phyloP scores from a whole-genome alignment of 352 stramenopile genomes.

The Pythium apleroticum region DNA sequence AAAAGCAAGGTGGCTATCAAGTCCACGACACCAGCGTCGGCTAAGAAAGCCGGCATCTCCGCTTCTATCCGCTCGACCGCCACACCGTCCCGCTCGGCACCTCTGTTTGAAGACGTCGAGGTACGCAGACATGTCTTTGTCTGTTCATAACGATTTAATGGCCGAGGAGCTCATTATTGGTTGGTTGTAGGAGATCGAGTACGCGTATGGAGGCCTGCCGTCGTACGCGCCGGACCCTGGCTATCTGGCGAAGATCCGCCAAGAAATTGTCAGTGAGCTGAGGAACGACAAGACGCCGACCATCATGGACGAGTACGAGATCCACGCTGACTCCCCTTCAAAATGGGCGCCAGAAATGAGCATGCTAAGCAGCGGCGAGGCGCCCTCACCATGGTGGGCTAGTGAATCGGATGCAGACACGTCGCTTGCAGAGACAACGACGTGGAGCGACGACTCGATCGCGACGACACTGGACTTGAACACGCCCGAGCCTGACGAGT shows the following conservation, averaged over 20 bases:
- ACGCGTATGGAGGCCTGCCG: conserved; percentile 65
- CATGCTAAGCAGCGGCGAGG: conserved; percentile 38
- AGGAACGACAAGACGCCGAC: conserved; percentile 44
- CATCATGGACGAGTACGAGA: conserved; percentile 47
- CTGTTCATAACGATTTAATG: background rate
- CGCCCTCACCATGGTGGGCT: conserved; percentile 57
- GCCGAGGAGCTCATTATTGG: background rate
- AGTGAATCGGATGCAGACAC: conserved; percentile 19
- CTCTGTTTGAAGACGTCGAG: conserved; percentile 38
- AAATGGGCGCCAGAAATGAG: conserved; percentile 34
- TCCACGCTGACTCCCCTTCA: conserved; percentile 22
- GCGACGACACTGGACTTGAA: conserved; percentile 25
- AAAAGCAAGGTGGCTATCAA: conserved; percentile 14
- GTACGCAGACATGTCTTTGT: conserved; percentile 21
- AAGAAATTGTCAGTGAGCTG: conserved; percentile 57
- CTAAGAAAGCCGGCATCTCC: conserved; percentile 18
- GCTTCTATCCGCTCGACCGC: conserved; percentile 14
- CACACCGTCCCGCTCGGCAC: conserved; percentile 15
- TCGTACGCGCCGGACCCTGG: conserved; percentile 31
- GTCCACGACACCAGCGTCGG: conserved; percentile 9
- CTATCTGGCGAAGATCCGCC: conserved; percentile 45
- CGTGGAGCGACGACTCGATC: conserved; percentile 28
- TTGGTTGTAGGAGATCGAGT: conserved; percentile 58
- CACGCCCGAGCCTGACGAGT: conserved; percentile 13
- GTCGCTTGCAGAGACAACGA: conserved; percentile 19